Evolutionary conservation across 176 grass and related monocot species (phyloP), one percentile per base, ranked within the genome.

Genomic region (Musa acuminata): DNA sequence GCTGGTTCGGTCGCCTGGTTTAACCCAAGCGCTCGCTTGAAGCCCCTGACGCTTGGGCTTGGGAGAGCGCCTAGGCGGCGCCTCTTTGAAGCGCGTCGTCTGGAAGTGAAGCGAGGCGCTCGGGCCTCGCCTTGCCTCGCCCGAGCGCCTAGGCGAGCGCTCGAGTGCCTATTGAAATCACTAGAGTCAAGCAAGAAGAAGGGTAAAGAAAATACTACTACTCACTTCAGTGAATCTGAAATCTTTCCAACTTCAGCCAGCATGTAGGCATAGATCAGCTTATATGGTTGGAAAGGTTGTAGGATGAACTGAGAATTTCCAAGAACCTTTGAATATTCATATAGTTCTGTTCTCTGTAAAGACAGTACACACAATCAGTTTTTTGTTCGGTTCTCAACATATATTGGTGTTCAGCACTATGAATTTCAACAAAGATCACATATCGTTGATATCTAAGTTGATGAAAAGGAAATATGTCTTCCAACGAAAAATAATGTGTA

Each of bases 301-400:
- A 99, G 86, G 51, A 89, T 88, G 80, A 91, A 94, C 84, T 99
- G 95, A 74, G 95, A 93, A 91, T 99, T 99, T 58, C 90, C 90
- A 52, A 89, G 86, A 78, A 99, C 95, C 78, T 99, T 99, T 24
- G 95, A 86, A 72, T 99, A 91, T 67, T 99, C 95, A 80, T 99
- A 99, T 51, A 94, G 75, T 72, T 99, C 95, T 70, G 95, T 99
- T 80, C 95, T 91, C 95, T 99, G 83, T 51, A 71, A 14, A 65
- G 63, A 80, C 25, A 52, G 26, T 52, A 35, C 64, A n/a, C 1
- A 20, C 35, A 13, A 10, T 70, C 19, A 70, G 35, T n/a, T 11
- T 1, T 70, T n/a, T 70, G 43, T 50, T 50, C 3, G 7, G 67
- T 20, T 11, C 51, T 70, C 43, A 70, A 50, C 35, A 51, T 70